Evolutionary conservation across 441 rosid species (phyloP), one percentile per base, ranked within the genome.

Genomic region (Erodium trifolium): DNA sequence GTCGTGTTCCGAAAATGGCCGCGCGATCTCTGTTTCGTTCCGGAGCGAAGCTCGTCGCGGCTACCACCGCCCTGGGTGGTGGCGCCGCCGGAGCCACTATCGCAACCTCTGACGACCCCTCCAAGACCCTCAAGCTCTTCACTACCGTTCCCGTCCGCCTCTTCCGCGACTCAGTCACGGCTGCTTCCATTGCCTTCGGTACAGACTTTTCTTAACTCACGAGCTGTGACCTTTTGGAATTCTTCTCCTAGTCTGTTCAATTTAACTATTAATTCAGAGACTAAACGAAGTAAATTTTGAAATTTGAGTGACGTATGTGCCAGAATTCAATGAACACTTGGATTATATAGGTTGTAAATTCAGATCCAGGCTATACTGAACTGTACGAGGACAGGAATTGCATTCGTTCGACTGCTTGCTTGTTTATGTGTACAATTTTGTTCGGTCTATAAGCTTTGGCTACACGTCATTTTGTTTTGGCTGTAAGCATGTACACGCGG

Each of bases 111-210:
- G 96, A 90, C 2, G 88, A 94, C 67, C 98, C 97, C 5, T 83
- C 90, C 0, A 76, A 74, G 5, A 63, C 91, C 35, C 68, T 85
- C 73, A 86, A 91, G 87, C 86, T 91, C 68, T 90, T 89, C 91
- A 86, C 97, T 73, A 72, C 83, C 68, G 83, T 91, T 51, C 96
- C 99, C 27, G 70, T 78, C 62, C 97, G 97, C 67, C 91, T 90
- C 65, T 72, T 63, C 73, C 96, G 93, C 51, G 81, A 83, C 80
- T 43, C 97, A 70, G 65, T 81, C 3, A 88, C 97, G 23, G 98
- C 94, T 10, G 88, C 93, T 68, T 87, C 97, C 75, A 85, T 94
- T 4, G 91, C 88, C 70, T 90, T 90, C 65, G 97, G 99, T 92
- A 67, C 39, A 5, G 18, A 51, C 19, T 14, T 35, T 41, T 55